A percentile compares a stretch with the other conserved stretches of the same genome.
phyloP scores from a whole-genome alignment of 768 basidiomycete species.

The Agrocybe praecox region DNA sequence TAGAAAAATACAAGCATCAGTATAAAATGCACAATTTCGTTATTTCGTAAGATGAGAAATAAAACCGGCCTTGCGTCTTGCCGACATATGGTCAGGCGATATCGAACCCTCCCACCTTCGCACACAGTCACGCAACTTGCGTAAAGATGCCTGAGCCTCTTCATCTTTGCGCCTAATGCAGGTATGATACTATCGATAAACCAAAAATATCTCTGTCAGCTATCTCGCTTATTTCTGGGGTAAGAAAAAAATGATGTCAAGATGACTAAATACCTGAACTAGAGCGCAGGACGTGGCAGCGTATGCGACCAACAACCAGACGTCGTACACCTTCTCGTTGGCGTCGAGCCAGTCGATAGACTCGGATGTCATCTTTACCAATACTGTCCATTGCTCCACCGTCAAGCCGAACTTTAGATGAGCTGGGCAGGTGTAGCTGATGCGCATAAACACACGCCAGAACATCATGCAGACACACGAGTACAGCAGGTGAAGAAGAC shows the following conservation, averaged over 20 bases:
- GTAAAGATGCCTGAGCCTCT: slow-evolving; percentile 73
- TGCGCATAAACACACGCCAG: slow-evolving; percentile 98
- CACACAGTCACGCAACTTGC: slow-evolving; percentile 82
- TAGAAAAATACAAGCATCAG: slow-evolving; percentile 5
- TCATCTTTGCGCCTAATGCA: slow-evolving; percentile 84
- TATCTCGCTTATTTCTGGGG: not conserved
- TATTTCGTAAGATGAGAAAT: slow-evolving; percentile 14
- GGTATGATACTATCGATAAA: slow-evolving; percentile 76
- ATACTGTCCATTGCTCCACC: slow-evolving; percentile 75
- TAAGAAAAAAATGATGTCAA: slow-evolving; percentile 1
- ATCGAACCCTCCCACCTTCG: slow-evolving; percentile 86
- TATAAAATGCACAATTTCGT: not conserved
- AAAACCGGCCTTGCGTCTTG: slow-evolving; percentile 77
- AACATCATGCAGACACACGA: slow-evolving; percentile 94
- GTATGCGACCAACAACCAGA: slow-evolving; percentile 87
- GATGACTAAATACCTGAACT: slow-evolving; percentile 65
- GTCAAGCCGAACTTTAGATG: slow-evolving; percentile 88
- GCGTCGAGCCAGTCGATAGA: slow-evolving; percentile 89
- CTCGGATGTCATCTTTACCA: slow-evolving; percentile 75
- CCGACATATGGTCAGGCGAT: slow-evolving; percentile 93
- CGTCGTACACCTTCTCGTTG: slow-evolving; percentile 81
- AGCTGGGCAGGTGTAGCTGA: slow-evolving; percentile 88
- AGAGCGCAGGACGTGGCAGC: slow-evolving; percentile 87
- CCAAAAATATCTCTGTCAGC: slow-evolving; percentile 2
- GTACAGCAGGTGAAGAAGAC: slow-evolving; percentile 86